These are phyloP conservation scores for Suhomyces vadensis DNA, from an alignment of 805 yeast species.

Conservation along the genomic window DNA sequence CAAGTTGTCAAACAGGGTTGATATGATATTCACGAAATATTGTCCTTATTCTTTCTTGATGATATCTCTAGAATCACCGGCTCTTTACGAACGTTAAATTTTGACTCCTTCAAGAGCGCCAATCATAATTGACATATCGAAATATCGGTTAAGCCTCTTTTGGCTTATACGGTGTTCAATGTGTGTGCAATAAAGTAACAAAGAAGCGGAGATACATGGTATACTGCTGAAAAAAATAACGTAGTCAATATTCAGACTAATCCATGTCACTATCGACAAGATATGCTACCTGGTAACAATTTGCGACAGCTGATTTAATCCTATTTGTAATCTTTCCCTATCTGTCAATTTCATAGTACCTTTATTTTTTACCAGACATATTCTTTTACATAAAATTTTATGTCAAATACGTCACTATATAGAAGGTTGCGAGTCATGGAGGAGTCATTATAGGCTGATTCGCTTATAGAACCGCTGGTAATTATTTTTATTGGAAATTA, in stretches of 20 bases:
- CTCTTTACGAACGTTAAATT: background rate
- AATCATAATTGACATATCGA: background rate
- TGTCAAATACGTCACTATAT: background rate
- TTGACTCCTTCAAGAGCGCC: background rate
- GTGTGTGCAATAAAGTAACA: background rate
- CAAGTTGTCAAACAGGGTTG: too few relatives aligned
- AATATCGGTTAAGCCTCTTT: background rate
- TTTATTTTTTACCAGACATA: background rate
- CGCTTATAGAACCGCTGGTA: background rate
- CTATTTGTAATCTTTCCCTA: background rate
- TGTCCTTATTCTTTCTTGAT: background rate
- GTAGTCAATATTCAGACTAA: background rate
- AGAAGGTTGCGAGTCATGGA: conserved; percentile 1
- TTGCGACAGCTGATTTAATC: background rate
- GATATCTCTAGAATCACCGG: background rate
- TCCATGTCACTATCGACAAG: background rate
- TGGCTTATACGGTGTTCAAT: background rate
- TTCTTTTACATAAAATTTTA: background rate
- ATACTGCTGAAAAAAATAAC: background rate
- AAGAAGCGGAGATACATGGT: background rate
- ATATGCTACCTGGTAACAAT: background rate
- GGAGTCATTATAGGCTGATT: background rate
- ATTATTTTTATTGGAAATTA: background rate
- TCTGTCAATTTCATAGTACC: background rate
- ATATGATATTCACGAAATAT: background rate